Base-by-base conservation (phyloP, 2,329 filamentous ascomycete genomes). In the Claviceps spartinae region DNA sequence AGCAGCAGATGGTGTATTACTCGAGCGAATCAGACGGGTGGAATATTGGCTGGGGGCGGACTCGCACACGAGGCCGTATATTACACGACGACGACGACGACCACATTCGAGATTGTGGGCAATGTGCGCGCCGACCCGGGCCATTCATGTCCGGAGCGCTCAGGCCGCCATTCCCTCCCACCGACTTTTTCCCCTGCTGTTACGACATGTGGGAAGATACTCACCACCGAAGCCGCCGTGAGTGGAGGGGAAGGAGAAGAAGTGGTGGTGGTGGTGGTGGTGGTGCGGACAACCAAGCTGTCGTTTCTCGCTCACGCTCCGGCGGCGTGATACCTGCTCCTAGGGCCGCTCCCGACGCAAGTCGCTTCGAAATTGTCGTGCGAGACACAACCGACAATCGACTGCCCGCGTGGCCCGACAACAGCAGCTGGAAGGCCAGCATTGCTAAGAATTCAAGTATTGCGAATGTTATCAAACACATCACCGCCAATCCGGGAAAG, bases 361-460 rank as follows among this genome's bases (percentile, higher is more conserved):
- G 2, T 7, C 26, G 41, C 9, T 50, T 50, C 5, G 41, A 44
- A 3, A 50, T 50, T 16, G 38, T n/a, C 5, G 20, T 50, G 11
- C 40, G 40, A 18, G 48, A 50, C 41, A 37, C 26, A 34, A 50
- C 48, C 3, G 48, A 50, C 9, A 51, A 51, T 30, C n/a, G 49
- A 22, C 42, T 51, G 5, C 49, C 49, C 9, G 49, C 43, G 6
- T 34, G 30, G 34, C 34, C 34, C 3, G 43, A 51, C 3, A 43
- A 37, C 48, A 45, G 26, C n/a, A 14, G 13, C 26, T 50, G 48
- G 48, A 26, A n/a, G 30, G 48, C 48, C 11, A 45, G 41, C 34
- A 45, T 50, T 16, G n/a, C 16, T 8, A 50, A 38, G 20, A 16
- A n/a, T 2, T 8, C 14, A 13, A 2, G 26, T 14, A 36, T 44